Base-by-base conservation (phyloP, 225 moss, liverwort and hornwort genomes). In the Sphagnum contortum region DNA sequence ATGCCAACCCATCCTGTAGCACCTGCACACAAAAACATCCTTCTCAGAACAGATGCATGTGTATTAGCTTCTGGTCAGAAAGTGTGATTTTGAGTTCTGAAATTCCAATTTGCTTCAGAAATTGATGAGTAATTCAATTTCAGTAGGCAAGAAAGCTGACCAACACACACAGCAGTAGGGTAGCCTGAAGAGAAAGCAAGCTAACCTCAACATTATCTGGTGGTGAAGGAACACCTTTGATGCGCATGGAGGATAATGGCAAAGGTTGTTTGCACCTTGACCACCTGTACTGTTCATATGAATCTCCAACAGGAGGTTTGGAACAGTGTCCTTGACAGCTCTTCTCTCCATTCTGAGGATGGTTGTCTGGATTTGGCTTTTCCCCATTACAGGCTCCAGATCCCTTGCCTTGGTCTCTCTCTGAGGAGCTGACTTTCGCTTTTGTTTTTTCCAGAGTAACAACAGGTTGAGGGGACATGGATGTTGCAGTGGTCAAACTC, bases 141-240 rank as follows among this genome's bases (percentile, higher is more conserved):
- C 29, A 29, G 29, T 29, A 29, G 0, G 29, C 29, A 29, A 29
- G 29, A 29, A 29, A 29, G 29, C 29, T 29, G 29, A 29, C 29
- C 29, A 29, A 29, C 29, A 29, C 29, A 29, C 29, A 29, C 29
- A 29, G 29, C 29, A 29, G 29, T 29, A 29, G 29, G 29, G 29
- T 29, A 29, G 1, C 29, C 29, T 29, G 29, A 29, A 29, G 29
- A 29, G 29, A 29, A 29, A 29, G 29, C 29, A 29, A 29, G 52
- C 68, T 66, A 61, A 87, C 86, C 80, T 83, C 73, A 57, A 83
- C 72, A 63, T 77, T 77, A 60, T 80, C 82, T 59, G 69, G 66
- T 45, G 96, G 79, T 64, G 91, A 88, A 45, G 96, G 96, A 12
- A 98, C 85, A 57, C 96, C 96, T 68, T 83, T 98, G 61, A 80